These are phyloP conservation scores for Elongisporangium undulatum DNA, from an alignment of 352 stramenopile genomes.

Conservation along the genomic window DNA sequence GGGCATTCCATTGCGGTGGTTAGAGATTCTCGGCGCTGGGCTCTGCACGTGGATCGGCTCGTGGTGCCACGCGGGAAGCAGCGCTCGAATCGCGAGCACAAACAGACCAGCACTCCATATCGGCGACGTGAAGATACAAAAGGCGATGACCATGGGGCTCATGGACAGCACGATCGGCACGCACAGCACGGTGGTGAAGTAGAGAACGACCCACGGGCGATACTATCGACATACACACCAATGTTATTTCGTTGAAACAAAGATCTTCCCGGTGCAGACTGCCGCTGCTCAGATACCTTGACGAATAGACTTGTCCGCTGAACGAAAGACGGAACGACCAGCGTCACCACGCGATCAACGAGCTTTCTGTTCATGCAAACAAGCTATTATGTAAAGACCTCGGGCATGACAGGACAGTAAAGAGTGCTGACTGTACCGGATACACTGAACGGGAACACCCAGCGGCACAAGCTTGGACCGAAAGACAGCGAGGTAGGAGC, in stretches of 20 bases:
- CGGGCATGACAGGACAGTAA: not conserved
- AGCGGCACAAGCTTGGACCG: conserved; percentile 36
- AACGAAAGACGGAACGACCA: conserved; percentile 32
- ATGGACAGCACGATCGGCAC: conserved; percentile 69
- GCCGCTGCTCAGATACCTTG: conserved; percentile 17
- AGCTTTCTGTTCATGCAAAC: conserved; percentile 10
- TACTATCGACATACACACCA: conserved; percentile 21
- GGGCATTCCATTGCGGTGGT: conserved; percentile 3
- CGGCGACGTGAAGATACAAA: conserved; percentile 72
- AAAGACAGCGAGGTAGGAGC: conserved; percentile 26
- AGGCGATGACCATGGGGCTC: conserved; percentile 73
- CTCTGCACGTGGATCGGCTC: conserved; percentile 28
- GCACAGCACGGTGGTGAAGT: conserved; percentile 60
- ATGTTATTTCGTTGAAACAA: conserved; percentile 3
- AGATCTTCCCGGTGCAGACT: not conserved
- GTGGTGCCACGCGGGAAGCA: conserved; percentile 30
- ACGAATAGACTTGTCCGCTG: conserved; percentile 33
- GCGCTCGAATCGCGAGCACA: conserved; percentile 48
- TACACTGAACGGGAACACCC: conserved; percentile 37
- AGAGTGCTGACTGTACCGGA: conserved; percentile 24
- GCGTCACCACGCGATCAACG: conserved; percentile 27
- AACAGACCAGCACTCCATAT: conserved; percentile 63
- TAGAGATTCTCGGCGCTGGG: conserved; percentile 11
- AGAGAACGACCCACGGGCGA: conserved; percentile 57
- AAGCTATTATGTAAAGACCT: conserved; percentile 4